phyloP scores from a whole-genome alignment of 768 basidiomycete species.

The Tylopilus sp. region DNA sequence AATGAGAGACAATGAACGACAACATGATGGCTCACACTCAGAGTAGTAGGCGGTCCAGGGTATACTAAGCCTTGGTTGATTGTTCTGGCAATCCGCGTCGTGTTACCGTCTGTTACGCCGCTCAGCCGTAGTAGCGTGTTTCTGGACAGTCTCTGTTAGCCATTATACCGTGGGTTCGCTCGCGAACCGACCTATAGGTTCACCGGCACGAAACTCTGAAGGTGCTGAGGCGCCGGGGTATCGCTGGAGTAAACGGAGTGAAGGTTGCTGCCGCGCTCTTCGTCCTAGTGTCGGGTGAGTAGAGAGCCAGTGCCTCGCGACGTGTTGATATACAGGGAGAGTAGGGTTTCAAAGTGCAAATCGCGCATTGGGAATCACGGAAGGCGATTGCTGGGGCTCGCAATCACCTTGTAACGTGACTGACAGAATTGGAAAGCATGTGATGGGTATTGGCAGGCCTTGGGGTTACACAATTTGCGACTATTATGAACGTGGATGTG shows the following conservation, averaged over 20 bases:
- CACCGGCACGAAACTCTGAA: conserved; percentile 29
- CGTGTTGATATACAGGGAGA: too few relatives aligned
- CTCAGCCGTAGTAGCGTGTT: too few relatives aligned
- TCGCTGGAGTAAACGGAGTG: background rate
- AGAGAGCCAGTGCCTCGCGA: too few relatives aligned
- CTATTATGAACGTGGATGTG: too few relatives aligned
- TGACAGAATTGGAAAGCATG: too few relatives aligned
- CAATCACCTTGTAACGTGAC: too few relatives aligned
- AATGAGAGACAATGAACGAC: background rate
- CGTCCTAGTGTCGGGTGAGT: too few relatives aligned
- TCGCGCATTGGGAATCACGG: too few relatives aligned
- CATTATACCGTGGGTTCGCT: background rate
- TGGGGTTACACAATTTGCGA: too few relatives aligned
- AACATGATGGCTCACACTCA: conserved; percentile 15
- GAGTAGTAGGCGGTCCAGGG: background rate
- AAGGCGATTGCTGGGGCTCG: too few relatives aligned
- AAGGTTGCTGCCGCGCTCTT: background rate
- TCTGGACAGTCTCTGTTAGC: conserved; percentile 25
- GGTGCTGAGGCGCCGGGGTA: conserved; percentile 15
- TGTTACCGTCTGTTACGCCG: conserved; percentile 5
- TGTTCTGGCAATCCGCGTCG: background rate
- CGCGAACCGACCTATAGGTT: background rate
- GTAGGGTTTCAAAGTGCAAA: too few relatives aligned
- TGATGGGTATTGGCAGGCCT: too few relatives aligned
- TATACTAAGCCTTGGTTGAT: conserved; percentile 9